Base-by-base conservation (phyloP, 78 protist genomes). In the Emiliania huxleyi region DNA sequence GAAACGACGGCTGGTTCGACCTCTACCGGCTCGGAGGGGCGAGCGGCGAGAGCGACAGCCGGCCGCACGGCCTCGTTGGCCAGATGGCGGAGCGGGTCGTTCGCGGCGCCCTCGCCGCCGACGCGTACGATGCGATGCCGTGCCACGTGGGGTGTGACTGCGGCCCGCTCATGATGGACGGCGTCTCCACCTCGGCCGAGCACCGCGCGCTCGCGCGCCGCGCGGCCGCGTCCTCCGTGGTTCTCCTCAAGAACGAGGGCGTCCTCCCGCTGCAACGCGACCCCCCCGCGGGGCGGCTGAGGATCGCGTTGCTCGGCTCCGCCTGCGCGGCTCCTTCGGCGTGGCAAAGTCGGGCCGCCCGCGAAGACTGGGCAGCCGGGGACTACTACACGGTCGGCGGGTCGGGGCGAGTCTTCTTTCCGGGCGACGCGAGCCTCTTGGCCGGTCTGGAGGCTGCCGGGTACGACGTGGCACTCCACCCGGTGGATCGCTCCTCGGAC, bases 31-130 rank as follows among this genome's bases (percentile, higher is more conserved):
- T 52, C 29, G 29, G 62, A 52, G 8, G 62, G 62, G 29, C 8
- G 29, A 52, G 8, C 29, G 62, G 62, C 62, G 62, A 15, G 29
- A 19, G 29, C 62, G 62, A 52, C 62, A 52, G 15, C 29, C 62
- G 8, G 62, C 62, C 62, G 8, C 15, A 52, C 62, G 75, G 75
- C 3, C 11, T 23, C 37, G 23, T 62, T 4, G 75, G 75, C 12
- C 93, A 84, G 43, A 95, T 87, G 95, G 93, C 73, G 73, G 5
- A 0, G 71, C 89, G 94, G 49, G 69, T 95, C 29, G 48, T 92
- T 8, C n/a, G 81, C 26, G 42, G 91, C 35, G 11, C 87, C n/a
- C 37, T 75, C 79, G 8, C 26, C 38, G 91, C 23, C n/a, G 85
- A 15, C 8, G 62, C 85, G 85, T 6, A 77, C 0, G 48, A 35